Percentiles rank a stretch among this genome's conserved stretches.
These are phyloP conservation scores for Saccharomyces uvarum DNA, from an alignment of 1,139 yeast species.

Conservation along the genomic window DNA sequence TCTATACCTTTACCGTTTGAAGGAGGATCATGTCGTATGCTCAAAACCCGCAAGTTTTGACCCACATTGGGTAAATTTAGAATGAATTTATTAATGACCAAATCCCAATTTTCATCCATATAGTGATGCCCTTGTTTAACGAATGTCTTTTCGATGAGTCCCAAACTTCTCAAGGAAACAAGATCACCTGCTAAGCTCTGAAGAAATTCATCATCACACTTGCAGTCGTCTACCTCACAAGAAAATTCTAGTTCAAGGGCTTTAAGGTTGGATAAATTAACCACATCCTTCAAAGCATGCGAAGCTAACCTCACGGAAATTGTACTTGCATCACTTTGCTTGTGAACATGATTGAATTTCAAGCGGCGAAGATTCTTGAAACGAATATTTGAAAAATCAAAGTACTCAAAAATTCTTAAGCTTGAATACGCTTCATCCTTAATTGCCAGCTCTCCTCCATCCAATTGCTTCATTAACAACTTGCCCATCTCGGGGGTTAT, in stretches of 20 bases:
- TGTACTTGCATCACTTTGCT: conserved; percentile 33
- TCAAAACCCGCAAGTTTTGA: conserved; percentile 34
- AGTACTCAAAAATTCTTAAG: conserved; percentile 29
- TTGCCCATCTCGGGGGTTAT: conserved; percentile 1
- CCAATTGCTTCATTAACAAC: conserved; percentile 1
- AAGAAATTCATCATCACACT: conserved; percentile 39
- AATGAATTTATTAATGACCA: conserved; percentile 41
- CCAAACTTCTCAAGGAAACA: conserved; percentile 33
- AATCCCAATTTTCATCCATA: conserved; percentile 51
- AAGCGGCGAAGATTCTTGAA: conserved; percentile 23
- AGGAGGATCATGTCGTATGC: conserved; percentile 48
- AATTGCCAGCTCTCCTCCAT: conserved; percentile 16
- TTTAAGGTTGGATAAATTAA: conserved; percentile 30
- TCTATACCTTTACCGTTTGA: conserved; percentile 41
- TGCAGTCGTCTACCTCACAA: conserved; percentile 42
- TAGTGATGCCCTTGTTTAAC: conserved; percentile 39
- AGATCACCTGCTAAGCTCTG: conserved; percentile 30
- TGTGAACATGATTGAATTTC: conserved; percentile 38
- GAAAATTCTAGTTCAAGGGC: conserved; percentile 39
- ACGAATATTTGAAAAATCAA: conserved; percentile 20
- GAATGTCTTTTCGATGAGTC: conserved; percentile 42
- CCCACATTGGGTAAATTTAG: conserved; percentile 32
- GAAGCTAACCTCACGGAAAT: conserved; percentile 28
- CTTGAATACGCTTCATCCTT: conserved; percentile 35
- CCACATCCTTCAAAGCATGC: conserved; percentile 23